Base-by-base conservation (phyloP, 495 filamentous ascomycete genomes). In the Immersiella caudata region DNA sequence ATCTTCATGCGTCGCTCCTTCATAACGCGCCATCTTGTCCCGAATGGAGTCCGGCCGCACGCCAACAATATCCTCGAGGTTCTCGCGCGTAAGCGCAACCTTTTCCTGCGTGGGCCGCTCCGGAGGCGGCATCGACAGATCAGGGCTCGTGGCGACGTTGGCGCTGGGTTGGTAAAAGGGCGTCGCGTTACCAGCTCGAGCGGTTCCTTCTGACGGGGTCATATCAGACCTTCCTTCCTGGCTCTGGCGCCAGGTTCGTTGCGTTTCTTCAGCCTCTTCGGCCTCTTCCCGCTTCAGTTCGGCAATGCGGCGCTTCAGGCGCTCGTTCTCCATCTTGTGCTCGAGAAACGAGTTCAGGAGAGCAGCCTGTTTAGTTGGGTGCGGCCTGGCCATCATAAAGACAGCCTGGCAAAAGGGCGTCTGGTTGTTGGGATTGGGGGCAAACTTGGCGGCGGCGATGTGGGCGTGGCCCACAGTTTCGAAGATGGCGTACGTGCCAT, bases 321-420 rank as follows among this genome's bases (percentile, higher is more conserved):
- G 87, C 77, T 96, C 93, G 71, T 99, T 97, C 76, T 98, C 95
- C 58, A 98, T 93, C 77, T 97, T 97, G 79, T 97, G 94, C 77
- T 99, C 95, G 16, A 99, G 82, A 68, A 97, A 97, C 0, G 94
- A 96, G 77, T 99, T 93, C 59, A 99, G 79, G 8, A 97, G 81
- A 11, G 85, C 87, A 0, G 92, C 88, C 73, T 93, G 95, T 75
- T 90, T 93, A 57, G 90, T 95, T 7, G 93, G 93, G 76, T 97
- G 97, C 11, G 93, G 95, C 22, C 95, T 85, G 25, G 93, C 88
- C 87, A 97, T 92, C 82, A 99, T 91, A 78, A 98, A 97, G 73
- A 97, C 90, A 20, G 94, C 94, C 67, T 90, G 87, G 78, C 94
- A 97, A 69, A 89, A 89, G 3, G 88, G 85, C 29, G 87, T 81